Conservation (phyloP, 208 protist genomes). For the Blastocrithidia nonstop region DNA sequence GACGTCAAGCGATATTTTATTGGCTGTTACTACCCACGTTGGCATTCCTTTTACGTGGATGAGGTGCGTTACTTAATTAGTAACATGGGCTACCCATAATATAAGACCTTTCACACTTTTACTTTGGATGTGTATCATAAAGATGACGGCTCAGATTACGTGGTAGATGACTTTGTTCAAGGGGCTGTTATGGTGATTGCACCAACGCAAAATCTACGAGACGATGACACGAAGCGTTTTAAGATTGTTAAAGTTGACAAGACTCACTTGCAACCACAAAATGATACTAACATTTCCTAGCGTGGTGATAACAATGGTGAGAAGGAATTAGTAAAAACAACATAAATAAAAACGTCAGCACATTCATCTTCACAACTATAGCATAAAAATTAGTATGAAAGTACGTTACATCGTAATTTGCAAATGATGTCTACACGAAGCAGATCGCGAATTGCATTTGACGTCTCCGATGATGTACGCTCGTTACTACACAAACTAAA, state of each 20-base stretch:
- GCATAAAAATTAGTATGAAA: no score
- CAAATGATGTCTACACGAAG: no score
- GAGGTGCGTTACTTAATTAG: constrained; percentile 76
- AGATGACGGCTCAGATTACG: constrained; percentile 47
- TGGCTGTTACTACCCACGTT: constrained; percentile 81
- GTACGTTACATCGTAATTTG: no score
- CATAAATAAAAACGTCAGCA: no score
- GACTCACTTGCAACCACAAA: constrained; percentile 26
- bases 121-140: constrained; percentile 74
- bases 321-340: constrained; percentile 25
- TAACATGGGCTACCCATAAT: constrained; percentile 52
- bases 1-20: constrained; percentile 82
- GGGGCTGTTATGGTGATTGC: constrained; percentile 52
- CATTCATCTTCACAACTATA: no score
- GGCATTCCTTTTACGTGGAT: constrained; percentile 80
- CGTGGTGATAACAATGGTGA: constrained; percentile 13
- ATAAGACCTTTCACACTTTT: constrained; percentile 63
- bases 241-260: constrained; percentile 74
- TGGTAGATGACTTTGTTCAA: constrained; percentile 76
- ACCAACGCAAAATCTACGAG: constrained; percentile 62
- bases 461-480: constrained; percentile 22
- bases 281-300: constrained; percentile 3
- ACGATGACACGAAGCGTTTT: constrained; percentile 64
- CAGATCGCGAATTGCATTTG: constrained; percentile 16
- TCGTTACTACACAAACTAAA: constrained; percentile 36